Percentiles rank a stretch among this genome's conserved stretches.
Evolutionary conservation across 257 asterid genomes (phyloP).

Genomic region (Solanum chmielewskii): DNA sequence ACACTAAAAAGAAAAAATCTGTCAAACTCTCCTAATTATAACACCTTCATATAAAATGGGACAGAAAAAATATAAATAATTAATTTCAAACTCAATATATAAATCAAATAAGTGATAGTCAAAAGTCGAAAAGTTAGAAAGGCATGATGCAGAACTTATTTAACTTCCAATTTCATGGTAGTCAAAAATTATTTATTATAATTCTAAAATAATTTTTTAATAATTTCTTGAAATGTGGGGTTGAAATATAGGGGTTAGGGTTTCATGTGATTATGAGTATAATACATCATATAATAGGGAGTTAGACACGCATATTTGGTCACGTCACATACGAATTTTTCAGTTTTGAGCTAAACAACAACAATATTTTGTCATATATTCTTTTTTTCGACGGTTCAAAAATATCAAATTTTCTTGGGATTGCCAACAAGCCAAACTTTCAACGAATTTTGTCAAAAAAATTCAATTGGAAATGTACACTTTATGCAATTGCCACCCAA

Average conservation of each 20-base stretch:
- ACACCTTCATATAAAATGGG: neutral
- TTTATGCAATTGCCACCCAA: neutral
- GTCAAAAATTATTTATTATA: no score
- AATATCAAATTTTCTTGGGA: neutral
- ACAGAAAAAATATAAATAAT: neutral
- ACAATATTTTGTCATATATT: conserved; percentile 13
- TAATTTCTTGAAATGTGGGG: neutral
- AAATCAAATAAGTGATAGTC: neutral
- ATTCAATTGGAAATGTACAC: neutral
- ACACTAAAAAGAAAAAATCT: neutral
- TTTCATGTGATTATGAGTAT: conserved; percentile 5
- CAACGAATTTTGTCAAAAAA: neutral
- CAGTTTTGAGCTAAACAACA: conserved; percentile 25
- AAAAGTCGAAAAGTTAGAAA: no score
- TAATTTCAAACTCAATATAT: neutral
- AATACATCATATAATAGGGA: conserved; percentile 5
- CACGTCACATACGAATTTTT: conserved; percentile 34
- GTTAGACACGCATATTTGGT: conserved; percentile 46
- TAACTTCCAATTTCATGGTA: neutral
- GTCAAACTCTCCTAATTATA: neutral
- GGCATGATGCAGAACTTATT: no score
- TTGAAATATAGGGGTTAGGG: conserved; percentile 21
- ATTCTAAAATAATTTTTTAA: no score
- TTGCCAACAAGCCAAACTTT: neutral
- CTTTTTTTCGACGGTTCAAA: neutral